phyloP scores from a whole-genome alignment of 1,139 yeast genomes.

The Martiniozyma asiatica region DNA sequence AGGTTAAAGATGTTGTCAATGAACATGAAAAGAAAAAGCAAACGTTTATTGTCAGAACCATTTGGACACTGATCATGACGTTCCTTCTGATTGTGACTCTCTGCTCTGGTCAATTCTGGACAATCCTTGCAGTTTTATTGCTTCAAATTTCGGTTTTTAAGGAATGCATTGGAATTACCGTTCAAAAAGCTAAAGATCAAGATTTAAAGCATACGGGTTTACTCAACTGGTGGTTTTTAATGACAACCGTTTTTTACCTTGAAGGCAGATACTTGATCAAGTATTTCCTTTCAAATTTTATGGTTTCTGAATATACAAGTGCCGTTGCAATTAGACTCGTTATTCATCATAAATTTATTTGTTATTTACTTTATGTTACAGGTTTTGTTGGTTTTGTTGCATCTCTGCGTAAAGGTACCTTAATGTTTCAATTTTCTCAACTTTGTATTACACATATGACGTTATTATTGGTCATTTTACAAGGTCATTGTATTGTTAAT shows the following conservation, averaged over 20 bases:
- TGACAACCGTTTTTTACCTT: conserved; percentile 74
- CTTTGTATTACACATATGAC: conserved; percentile 94
- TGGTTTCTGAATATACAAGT: conserved; percentile 34
- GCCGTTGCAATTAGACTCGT: conserved; percentile 25
- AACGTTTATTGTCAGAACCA: conserved; percentile 78
- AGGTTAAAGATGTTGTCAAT: conserved; percentile 16
- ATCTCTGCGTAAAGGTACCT: conserved; percentile 78
- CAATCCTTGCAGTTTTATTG: conserved; percentile 56
- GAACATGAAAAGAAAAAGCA: conserved; percentile 61
- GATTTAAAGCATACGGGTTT: conserved; percentile 65
- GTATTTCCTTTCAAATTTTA: conserved; percentile 34
- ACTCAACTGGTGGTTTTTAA: conserved; percentile 81
- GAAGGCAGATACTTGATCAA: conserved; percentile 78
- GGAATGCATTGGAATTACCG: conserved; percentile 81
- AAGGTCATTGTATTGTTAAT: conserved; percentile 84
- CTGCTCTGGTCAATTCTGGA: conserved; percentile 81
- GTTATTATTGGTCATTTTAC: conserved; percentile 77
- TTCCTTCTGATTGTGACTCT: conserved; percentile 56
- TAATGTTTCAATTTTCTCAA: conserved; percentile 88
- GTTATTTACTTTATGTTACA: conserved; percentile 72
- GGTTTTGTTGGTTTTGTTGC: conserved; percentile 88
- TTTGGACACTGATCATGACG: conserved; percentile 93
- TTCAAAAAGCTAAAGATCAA: conserved; percentile 75
- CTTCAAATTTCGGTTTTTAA: conserved; percentile 78
- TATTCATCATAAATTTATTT: conserved; percentile 72